Percentiles rank a stretch among this genome's conserved stretches.
phyloP scores from a whole-genome alignment of 768 basidiomycete species.

The Chiua virens region DNA sequence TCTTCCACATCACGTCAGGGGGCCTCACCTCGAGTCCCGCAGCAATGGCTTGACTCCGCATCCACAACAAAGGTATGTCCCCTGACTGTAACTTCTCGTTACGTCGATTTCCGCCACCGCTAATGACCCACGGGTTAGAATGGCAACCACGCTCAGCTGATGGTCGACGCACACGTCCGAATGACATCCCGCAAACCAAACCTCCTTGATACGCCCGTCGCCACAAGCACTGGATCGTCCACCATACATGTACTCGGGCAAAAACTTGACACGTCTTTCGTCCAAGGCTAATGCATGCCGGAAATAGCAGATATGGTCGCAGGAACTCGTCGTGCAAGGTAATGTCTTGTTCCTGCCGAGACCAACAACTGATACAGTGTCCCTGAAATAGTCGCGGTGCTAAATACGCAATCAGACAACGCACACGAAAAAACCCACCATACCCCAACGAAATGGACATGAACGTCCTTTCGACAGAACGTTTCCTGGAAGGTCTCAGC shows the following conservation, averaged over 20 bases:
- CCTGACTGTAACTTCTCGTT: slow-evolving; percentile 30
- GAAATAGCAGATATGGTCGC: slow-evolving; percentile 40
- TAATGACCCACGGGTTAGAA: slow-evolving; percentile 8
- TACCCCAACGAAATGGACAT: slow-evolving; percentile 45
- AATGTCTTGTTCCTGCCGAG: slow-evolving; percentile 30
- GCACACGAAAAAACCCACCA: slow-evolving; percentile 33
- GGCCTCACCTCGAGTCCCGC: slow-evolving; percentile 24
- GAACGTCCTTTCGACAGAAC: slow-evolving; percentile 35
- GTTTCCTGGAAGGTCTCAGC: slow-evolving; percentile 33
- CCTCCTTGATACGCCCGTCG: slow-evolving; percentile 36
- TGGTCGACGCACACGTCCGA: slow-evolving; percentile 36
- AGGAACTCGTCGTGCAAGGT: slow-evolving; percentile 31
- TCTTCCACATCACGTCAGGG: slow-evolving; percentile 28
- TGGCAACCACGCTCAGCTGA: not conserved
- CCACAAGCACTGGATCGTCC: slow-evolving; percentile 13
- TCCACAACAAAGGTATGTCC: slow-evolving; percentile 31
- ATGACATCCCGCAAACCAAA: slow-evolving; percentile 44
- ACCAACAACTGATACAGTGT: slow-evolving; percentile 49
- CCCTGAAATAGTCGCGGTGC: slow-evolving; percentile 29
- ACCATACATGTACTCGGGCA: slow-evolving; percentile 42
- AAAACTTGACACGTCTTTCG: slow-evolving; percentile 47
- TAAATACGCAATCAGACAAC: not conserved
- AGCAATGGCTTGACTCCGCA: slow-evolving; percentile 30
- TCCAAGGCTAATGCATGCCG: slow-evolving; percentile 50
- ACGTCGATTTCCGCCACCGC: slow-evolving; percentile 29